Conservation (phyloP, 148 eudicot species). For the Polygonum maritimum region DNA sequence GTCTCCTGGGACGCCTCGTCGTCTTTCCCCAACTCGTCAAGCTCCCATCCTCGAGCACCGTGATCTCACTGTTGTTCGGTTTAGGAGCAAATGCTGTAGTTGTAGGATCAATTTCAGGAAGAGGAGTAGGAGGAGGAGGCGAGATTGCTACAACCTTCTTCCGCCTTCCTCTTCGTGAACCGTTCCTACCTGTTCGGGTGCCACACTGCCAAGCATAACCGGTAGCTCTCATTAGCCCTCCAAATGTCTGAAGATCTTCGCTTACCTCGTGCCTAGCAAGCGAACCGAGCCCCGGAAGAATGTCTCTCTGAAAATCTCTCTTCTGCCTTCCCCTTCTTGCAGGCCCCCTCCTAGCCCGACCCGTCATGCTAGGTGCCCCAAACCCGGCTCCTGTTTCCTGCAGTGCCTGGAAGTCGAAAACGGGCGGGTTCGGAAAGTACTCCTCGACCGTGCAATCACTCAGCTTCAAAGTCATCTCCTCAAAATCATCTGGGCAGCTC, state of each 20-base stretch:
- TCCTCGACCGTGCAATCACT: slow-evolving; percentile 52
- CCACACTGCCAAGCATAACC: slow-evolving; percentile 2
- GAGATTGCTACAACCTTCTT: not conserved
- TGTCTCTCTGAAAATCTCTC: slow-evolving; percentile 83
- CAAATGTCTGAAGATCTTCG: slow-evolving; percentile 66
- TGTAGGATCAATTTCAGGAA: not conserved
- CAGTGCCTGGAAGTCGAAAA: slow-evolving; percentile 33
- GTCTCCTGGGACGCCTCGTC: slow-evolving; percentile 6
- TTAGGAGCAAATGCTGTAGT: slow-evolving; percentile 22
- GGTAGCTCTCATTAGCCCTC: slow-evolving; percentile 11
- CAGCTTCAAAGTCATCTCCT: slow-evolving; percentile 21
- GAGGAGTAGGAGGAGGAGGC: not conserved
- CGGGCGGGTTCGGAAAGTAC: slow-evolving; percentile 62
- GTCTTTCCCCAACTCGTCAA: slow-evolving; percentile 13
- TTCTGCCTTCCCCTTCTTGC: slow-evolving; percentile 73
- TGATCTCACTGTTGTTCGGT: not conserved
- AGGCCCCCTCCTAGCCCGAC: slow-evolving; percentile 47
- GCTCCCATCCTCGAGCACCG: slow-evolving; percentile 1
- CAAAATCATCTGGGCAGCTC: slow-evolving; percentile 25
- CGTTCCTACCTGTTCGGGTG: not conserved
- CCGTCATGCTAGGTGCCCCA: slow-evolving; percentile 12
- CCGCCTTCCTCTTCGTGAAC: slow-evolving; percentile 1
- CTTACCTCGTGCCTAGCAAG: slow-evolving; percentile 81
- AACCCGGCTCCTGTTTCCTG: slow-evolving; percentile 35
- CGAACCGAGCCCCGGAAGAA: slow-evolving; percentile 76